Evolutionary conservation across 2,329 filamentous ascomycete genomes (phyloP).

Genomic region (Phoma sp.): DNA sequence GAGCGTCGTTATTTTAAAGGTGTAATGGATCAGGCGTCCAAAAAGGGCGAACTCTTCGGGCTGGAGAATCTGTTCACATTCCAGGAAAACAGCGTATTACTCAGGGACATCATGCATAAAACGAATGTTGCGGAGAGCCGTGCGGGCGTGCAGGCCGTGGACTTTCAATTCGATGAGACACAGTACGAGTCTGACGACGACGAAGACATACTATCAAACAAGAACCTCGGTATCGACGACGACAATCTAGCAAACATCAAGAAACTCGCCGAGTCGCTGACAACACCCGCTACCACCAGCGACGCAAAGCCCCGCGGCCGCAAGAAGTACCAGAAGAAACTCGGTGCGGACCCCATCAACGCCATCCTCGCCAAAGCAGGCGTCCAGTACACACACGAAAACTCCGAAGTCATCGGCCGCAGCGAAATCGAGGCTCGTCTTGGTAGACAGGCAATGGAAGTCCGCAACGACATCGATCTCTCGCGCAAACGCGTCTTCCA

Average conservation of each 20-base stretch:
- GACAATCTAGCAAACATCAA: constrained; percentile 66
- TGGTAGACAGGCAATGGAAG: constrained; percentile 75
- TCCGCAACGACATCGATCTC: constrained; percentile 59
- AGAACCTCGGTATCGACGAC: constrained; percentile 38
- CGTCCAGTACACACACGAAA: constrained; percentile 95
- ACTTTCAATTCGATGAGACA: constrained; percentile 64
- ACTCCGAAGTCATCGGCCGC: constrained; percentile 91
- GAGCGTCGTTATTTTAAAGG: constrained; percentile 96
- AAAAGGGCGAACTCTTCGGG: constrained; percentile 94
- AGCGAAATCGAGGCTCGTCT: constrained; percentile 90
- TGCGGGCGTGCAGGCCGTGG: constrained; percentile 81
- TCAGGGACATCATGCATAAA: constrained; percentile 97
- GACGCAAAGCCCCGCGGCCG: constrained; percentile 37
- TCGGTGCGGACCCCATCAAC: constrained; percentile 73
- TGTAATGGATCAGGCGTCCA: constrained; percentile 80
- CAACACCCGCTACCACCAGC: not conserved
- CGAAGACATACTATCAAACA: constrained; percentile 36
- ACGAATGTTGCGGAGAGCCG: constrained; percentile 95
- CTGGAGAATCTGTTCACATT: constrained; percentile 86
- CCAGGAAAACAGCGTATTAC: constrained; percentile 77
- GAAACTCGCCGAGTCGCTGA: constrained; percentile 50
- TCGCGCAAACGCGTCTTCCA: constrained; percentile 67
- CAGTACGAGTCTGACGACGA: constrained; percentile 39
- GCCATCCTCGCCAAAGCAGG: constrained; percentile 88
- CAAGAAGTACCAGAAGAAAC: constrained; percentile 41